Conservation (phyloP, 208 protist species). For the Wallacemonas sp. region DNA sequence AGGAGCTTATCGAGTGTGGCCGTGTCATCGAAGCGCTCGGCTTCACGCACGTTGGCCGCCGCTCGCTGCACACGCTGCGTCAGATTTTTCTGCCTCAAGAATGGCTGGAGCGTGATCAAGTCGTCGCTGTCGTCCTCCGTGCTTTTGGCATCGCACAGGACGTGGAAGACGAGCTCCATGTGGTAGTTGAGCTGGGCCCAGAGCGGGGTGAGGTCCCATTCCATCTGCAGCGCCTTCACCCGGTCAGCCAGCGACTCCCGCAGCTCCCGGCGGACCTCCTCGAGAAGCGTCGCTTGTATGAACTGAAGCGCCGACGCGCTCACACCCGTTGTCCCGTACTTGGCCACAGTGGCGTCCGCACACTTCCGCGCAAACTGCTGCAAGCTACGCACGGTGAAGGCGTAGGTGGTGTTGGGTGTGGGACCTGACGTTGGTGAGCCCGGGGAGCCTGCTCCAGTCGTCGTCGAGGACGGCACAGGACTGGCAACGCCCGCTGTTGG, state of each 20-base stretch:
- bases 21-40: constrained; percentile 33
- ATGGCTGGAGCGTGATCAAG: constrained; percentile 59
- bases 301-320: constrained; percentile 7
- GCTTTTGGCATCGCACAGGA: constrained; percentile 75
- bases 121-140: constrained; percentile 58
- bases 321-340: constrained; percentile 3
- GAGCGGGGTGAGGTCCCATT: constrained; percentile 78
- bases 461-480: background rate
- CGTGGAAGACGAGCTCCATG: constrained; percentile 74
- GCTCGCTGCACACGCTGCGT: constrained; percentile 53
- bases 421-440: background rate
- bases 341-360: constrained; percentile 2
- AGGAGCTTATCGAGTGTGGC: constrained; percentile 65
- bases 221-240: constrained; percentile 49
- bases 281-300: constrained; percentile 11
- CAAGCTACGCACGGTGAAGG: background rate
- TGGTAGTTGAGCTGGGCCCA: constrained; percentile 86
- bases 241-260: constrained; percentile 41
- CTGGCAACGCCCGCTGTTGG: background rate
- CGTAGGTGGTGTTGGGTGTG: background rate
- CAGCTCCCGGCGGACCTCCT: constrained; percentile 26
- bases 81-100: constrained; percentile 58
- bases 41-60: constrained; percentile 37
- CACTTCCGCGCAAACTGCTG: background rate
- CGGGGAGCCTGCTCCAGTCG: background rate